Conservation (phyloP, 768 basidiomycete genomes). For the Boletus subcaerulescens region DNA sequence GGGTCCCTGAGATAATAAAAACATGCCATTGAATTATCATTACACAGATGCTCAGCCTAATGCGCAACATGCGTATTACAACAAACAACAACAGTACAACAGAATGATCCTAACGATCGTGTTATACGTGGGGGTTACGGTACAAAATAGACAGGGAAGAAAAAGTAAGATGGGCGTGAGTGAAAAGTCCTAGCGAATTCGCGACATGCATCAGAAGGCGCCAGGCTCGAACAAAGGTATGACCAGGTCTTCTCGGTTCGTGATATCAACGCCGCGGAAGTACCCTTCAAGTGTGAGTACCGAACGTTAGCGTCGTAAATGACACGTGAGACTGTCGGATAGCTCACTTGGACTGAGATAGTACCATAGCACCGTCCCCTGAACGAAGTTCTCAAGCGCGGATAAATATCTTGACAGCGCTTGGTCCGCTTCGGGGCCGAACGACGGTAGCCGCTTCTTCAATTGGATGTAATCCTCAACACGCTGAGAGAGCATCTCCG, state of each 20-base stretch:
- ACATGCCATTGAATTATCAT: not conserved
- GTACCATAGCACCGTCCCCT: constrained; percentile 40
- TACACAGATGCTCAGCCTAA: not conserved
- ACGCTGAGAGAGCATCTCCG: constrained; percentile 36
- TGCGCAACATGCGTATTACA: constrained; percentile 13
- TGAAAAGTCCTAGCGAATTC: not conserved
- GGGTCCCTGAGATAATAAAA: not conserved
- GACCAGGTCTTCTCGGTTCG: constrained; percentile 26
- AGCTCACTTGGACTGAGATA: constrained; percentile 38
- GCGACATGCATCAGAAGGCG: constrained; percentile 15
- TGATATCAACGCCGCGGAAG: constrained; percentile 34
- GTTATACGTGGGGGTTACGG: constrained; percentile 11
- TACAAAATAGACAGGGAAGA: constrained; percentile 21
- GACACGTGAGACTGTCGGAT: not conserved
- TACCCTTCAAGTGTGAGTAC: constrained; percentile 22
- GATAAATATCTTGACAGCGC: constrained; percentile 33
- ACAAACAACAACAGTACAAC: constrained; percentile 4
- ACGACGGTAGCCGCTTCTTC: constrained; percentile 35
- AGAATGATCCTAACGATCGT: constrained; percentile 13
- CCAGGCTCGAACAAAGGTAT: constrained; percentile 31
- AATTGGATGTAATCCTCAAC: constrained; percentile 32
- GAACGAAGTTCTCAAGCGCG: constrained; percentile 38
- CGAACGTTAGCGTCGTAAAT: constrained; percentile 11
- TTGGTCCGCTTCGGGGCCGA: constrained; percentile 33
- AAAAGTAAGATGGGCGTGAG: not conserved